Evolutionary conservation across 2,329 filamentous ascomycete species (phyloP), one percentile per base, ranked within the genome.

Genomic region (Aspergillus fructus): DNA sequence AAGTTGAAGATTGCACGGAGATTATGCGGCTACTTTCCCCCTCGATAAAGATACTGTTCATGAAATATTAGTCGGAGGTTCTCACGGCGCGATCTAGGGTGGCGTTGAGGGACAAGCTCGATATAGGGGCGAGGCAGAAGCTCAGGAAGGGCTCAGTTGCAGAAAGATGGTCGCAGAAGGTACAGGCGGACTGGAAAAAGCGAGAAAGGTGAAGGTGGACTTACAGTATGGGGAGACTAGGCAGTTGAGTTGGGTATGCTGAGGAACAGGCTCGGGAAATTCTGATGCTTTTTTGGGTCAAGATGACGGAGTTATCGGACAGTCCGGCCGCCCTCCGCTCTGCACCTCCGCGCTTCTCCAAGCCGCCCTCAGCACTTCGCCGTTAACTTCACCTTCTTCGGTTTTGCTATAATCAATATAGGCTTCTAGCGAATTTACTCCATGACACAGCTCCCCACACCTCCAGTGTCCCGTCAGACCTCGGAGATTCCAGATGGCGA

Each of bases 291-390:
- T 68, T 66, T 66, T 59, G 47, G 46, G n/a, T 41, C 57, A 57
- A 53, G 64, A 71, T 71, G 71, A 71, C 71, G 71, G 71, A 73
- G 70, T 71, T 74, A 71, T 64, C 69, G 69, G 70, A 59, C 64
- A 53, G 60, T 43, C 60, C 60, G 68, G 61, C 68, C 67, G 63
- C 66, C 58, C 68, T 67, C 58, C 61, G 50, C 58, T 43, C 43
- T 19, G 17, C 27, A 27, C 58, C 19, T 27, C 34, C 30, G 9
- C 13, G n/a, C 53, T 41, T 50, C 24, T 39, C 37, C 30, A 47
- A 33, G 17, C 34, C 15, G 34, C 15, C 34, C 21, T 40, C 37
- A 40, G 42, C 46, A 40, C 30, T 23, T 27, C 43, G 30, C 19
- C 27, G 33, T 48, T 24, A 33, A 37, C 45, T 6, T 37, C 13